Evolutionary conservation across 495 filamentous ascomycete species (phyloP).

Genomic region (Penicillium goetzii): DNA sequence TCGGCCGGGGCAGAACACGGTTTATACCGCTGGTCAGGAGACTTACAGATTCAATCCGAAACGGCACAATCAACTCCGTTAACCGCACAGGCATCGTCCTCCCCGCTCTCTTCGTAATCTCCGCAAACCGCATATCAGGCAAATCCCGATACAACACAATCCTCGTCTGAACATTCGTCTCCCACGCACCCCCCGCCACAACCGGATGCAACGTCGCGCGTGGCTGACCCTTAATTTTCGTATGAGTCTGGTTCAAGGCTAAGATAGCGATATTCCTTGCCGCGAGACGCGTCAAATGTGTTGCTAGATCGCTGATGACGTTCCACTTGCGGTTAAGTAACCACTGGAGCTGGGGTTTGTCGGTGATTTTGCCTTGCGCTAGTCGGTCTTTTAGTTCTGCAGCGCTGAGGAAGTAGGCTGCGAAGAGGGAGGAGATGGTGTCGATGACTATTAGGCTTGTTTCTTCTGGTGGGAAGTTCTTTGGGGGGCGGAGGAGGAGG

Average conservation of each 20-base stretch:
- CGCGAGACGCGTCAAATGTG: slow-evolving; percentile 67
- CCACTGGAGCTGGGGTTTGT: slow-evolving; percentile 55
- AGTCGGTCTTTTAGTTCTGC: slow-evolving; percentile 45
- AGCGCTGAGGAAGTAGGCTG: slow-evolving; percentile 67
- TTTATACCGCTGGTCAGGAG: not conserved
- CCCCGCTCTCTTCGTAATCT: slow-evolving; percentile 50
- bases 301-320: slow-evolving; percentile 59
- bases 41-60: slow-evolving; percentile 46
- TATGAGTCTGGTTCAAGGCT: slow-evolving; percentile 71
- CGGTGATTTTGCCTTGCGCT: slow-evolving; percentile 27
- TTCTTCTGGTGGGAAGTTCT: slow-evolving; percentile 58
- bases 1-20: too few relatives aligned
- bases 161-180: slow-evolving; percentile 64
- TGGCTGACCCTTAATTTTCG: slow-evolving; percentile 60
- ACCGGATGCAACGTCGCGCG: slow-evolving; percentile 71
- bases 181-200: slow-evolving; percentile 70
- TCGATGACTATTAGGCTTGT: slow-evolving; percentile 76
- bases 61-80: slow-evolving; percentile 44
- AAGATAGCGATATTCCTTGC: slow-evolving; percentile 69
- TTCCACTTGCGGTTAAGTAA: slow-evolving; percentile 64
- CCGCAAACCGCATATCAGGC: slow-evolving; percentile 42
- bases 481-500: slow-evolving; percentile 64
- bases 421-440: slow-evolving; percentile 72
- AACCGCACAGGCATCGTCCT: slow-evolving; percentile 34
- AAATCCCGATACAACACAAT: slow-evolving; percentile 74